A percentile compares a stretch with the other conserved stretches of the same genome.
Evolutionary conservation across 495 filamentous ascomycete genomes (phyloP).

Genomic region (Annulohypoxylon bovei): DNA sequence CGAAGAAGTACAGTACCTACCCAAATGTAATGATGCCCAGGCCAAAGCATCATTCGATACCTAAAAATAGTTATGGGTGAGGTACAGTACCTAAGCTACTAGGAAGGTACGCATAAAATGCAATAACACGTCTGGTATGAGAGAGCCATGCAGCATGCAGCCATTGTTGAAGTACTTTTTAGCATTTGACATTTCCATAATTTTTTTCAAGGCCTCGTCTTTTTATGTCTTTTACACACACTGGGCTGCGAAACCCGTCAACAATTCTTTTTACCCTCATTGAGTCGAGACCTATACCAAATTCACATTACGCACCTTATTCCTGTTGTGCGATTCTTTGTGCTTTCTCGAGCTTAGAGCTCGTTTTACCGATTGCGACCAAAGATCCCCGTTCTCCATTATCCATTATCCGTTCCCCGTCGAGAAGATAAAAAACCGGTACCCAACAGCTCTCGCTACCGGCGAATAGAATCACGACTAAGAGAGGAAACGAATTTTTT

Average conservation of each 20-base stretch:
- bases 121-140: slow-evolving; percentile 38
- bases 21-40: slow-evolving; percentile 1
- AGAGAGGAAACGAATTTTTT: slow-evolving; percentile 2
- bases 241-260: slow-evolving; percentile 35
- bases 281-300: slow-evolving; percentile 7
- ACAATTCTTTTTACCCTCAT: slow-evolving; percentile 18
- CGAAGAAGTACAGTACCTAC: slow-evolving; percentile 5
- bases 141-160: not conserved
- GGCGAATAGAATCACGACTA: slow-evolving; percentile 13
- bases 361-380: slow-evolving; percentile 22
- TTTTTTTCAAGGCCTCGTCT: slow-evolving; percentile 36
- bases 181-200: slow-evolving; percentile 38
- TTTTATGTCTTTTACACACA: slow-evolving; percentile 28
- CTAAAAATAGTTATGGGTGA: slow-evolving; percentile 2
- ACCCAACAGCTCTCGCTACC: slow-evolving; percentile 9
- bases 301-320: not conserved
- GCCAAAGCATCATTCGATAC: not conserved
- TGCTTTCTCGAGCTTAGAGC: slow-evolving; percentile 11
- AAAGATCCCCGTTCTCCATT: slow-evolving; percentile 17
- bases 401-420: slow-evolving; percentile 3
- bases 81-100: slow-evolving; percentile 14
- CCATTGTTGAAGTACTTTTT: slow-evolving; percentile 14
- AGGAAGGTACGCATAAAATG: slow-evolving; percentile 30
- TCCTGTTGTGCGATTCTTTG: slow-evolving; percentile 6
- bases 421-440: slow-evolving; percentile 20